Conservation (phyloP, 140 eudicot species). For the Stevia rebaudiana region DNA sequence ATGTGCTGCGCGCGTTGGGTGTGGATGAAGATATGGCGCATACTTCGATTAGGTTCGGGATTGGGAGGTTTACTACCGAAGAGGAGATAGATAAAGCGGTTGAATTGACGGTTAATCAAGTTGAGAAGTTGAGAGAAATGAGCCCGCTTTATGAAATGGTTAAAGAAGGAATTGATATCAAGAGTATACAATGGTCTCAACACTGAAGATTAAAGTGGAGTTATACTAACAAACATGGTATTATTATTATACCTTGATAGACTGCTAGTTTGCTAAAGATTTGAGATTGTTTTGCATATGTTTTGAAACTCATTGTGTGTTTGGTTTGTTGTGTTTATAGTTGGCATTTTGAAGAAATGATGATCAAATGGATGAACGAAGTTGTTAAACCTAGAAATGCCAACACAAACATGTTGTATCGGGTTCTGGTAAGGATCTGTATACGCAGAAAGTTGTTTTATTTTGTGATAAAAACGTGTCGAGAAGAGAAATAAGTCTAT, state of each 20-base stretch:
- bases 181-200: slow-evolving; percentile 92
- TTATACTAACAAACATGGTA: slow-evolving; percentile 19
- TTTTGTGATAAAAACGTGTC: slow-evolving; percentile 3
- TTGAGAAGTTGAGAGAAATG: slow-evolving; percentile 86
- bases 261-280: background rate
- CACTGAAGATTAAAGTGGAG: slow-evolving; percentile 30
- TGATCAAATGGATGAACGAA: slow-evolving; percentile 1
- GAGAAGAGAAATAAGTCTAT: slow-evolving; percentile 11
- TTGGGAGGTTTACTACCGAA: slow-evolving; percentile 98
- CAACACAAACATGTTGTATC: slow-evolving; percentile 3
- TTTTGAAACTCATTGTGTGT: slow-evolving; percentile 12
- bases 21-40: slow-evolving; percentile 99
- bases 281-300: background rate
- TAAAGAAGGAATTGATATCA: slow-evolving; percentile 87
- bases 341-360: slow-evolving; percentile 7
- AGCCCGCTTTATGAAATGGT: slow-evolving; percentile 97
- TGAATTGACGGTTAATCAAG: slow-evolving; percentile 82
- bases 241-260: background rate
- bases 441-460: background rate
- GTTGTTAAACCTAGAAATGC: slow-evolving; percentile 1
- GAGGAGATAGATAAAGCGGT: slow-evolving; percentile 83
- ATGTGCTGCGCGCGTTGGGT: slow-evolving; percentile 92
- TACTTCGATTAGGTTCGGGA: slow-evolving; percentile 92
- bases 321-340: slow-evolving; percentile 6
- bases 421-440: slow-evolving; percentile 17